Conservation (phyloP, 2,329 filamentous ascomycete genomes). For the Karstenula rhodostoma region DNA sequence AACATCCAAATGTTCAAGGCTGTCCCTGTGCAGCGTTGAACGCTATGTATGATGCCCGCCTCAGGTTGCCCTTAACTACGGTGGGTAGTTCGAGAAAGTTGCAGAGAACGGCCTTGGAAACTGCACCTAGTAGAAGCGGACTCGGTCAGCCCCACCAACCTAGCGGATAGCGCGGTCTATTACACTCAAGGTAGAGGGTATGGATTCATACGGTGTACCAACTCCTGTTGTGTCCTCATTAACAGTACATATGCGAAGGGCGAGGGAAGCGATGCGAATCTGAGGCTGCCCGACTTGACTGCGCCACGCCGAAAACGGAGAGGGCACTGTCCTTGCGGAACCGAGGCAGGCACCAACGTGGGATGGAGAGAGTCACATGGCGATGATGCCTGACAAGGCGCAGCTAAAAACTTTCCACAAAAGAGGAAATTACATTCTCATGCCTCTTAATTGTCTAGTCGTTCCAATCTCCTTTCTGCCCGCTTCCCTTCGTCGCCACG, state of each 20-base stretch:
- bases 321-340: background rate
- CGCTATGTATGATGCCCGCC: background rate
- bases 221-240: no score
- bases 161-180: background rate
- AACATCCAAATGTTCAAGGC: background rate
- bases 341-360: background rate
- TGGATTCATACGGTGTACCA: background rate
- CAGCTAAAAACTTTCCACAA: background rate
- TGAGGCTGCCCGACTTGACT: background rate
- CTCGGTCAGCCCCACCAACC: background rate
- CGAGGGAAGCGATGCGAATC: background rate
- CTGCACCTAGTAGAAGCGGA: background rate
- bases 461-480: constrained; percentile 12
- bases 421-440: background rate
- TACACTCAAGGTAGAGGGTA: background rate
- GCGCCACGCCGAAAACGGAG: constrained; percentile 1
- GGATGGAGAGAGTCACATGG: background rate
- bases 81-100: background rate
- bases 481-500: constrained; percentile 20
- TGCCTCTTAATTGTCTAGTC: constrained; percentile 4
- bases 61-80: background rate
- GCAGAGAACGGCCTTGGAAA: background rate
- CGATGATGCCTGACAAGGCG: background rate
- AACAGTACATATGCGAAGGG: no score
- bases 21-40: background rate